Evolutionary conservation across 306 rosid species (phyloP), one percentile per base, ranked within the genome.

Genomic region (Vigna reflexopilosa): DNA sequence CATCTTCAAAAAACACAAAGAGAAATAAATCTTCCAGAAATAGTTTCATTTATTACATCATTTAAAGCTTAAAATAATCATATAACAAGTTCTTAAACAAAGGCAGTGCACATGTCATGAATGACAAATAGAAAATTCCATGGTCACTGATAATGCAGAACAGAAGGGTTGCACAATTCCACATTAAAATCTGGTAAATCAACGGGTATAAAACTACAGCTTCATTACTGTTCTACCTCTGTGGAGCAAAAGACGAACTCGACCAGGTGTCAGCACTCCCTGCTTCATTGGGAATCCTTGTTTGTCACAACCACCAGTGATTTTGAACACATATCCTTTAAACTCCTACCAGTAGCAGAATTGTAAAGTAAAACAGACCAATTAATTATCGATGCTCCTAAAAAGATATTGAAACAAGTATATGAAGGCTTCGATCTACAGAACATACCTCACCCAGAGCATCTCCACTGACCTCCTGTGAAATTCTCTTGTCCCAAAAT

Each of bases 251-350:
- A 81, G 85, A 26, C 81, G 85, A 32, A 81, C 84, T 32, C 84
- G 80, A 22, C 84, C 84, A 74, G 84, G 84, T 57, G 80, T 81
- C 19, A 81, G 70, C 55, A 81, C 84, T 73, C 84, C 84, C 22
- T 81, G 84, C 71, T 81, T 81, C 84, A 81, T 81, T 32, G 84
- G 84, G 34, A 81, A 81, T 9, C 84, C 84, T 73, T 81, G 84
- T 56, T 81, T 81, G 79, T 75, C 84, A 57, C 83, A 80, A 5
- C 83, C 83, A 72, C 83, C 83, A 7, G 83, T 80, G 67, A 80
- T 80, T 56, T 80, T 81, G 80, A 81, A 81, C 48, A 81, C 80
- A 42, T 81, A 81, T 30, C 84, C 84, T 57, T 81, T 81, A 8
- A 81, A 81, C 58, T 81, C 81, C 84, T 81, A 71, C 7, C 24